These are phyloP conservation scores for Epichloe festucae DNA, from an alignment of 2,329 filamentous ascomycete genomes.

Conservation along the genomic window DNA sequence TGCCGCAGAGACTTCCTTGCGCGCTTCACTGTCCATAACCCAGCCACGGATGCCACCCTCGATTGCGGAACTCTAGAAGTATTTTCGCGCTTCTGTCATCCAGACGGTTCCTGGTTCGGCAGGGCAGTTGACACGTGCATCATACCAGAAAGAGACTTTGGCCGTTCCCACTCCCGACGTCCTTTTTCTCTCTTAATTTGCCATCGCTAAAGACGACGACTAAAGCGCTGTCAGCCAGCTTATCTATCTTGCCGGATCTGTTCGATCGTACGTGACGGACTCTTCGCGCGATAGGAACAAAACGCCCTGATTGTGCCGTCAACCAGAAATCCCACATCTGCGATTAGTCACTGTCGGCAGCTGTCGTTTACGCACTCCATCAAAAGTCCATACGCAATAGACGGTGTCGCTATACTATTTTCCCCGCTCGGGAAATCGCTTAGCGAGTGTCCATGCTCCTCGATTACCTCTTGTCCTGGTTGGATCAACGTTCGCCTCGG, in stretches of 20 bases:
- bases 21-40: not conserved
- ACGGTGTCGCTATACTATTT: not conserved
- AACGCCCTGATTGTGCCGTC: not conserved
- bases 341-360: not conserved
- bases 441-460: not conserved
- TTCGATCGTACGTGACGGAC: not conserved
- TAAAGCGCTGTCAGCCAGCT: not conserved
- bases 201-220: not conserved
- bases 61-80: not conserved
- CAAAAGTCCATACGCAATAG: not conserved
- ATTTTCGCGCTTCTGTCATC: not conserved
- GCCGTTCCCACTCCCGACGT: not conserved
- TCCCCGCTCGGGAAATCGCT: not conserved
- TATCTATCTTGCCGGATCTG: not conserved
- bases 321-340: not conserved
- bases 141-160: not conserved
- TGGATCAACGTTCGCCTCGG: not conserved
- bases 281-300: not conserved
- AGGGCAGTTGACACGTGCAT: not conserved
- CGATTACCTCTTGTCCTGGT: not conserved
- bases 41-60: not conserved
- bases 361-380: not conserved
- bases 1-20: not conserved
- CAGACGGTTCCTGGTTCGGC: not conserved
- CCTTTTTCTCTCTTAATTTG: not conserved